A percentile compares a stretch with the other conserved stretches of the same genome.
Conservation (phyloP, 768 basidiomycete species). For the Pholiota molesta region DNA sequence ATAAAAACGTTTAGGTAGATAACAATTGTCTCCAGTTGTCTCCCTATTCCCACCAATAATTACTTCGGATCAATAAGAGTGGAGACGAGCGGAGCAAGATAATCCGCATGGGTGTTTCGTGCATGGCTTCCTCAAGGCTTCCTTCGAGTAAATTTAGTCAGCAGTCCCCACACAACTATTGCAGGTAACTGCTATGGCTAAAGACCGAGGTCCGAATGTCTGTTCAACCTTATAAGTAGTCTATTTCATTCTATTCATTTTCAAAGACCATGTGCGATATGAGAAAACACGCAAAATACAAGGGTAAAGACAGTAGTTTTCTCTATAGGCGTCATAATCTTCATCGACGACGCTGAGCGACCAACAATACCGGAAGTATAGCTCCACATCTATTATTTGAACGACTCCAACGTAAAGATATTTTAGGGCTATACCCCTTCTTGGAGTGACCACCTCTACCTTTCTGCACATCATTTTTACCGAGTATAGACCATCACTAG, state of each 20-base stretch:
- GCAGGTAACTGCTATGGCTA: too few species aligned
- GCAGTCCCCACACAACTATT: too few species aligned
- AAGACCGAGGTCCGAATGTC: too few species aligned
- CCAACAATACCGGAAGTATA: background rate
- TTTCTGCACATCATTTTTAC: background rate
- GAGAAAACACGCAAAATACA: too few species aligned
- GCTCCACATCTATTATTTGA: background rate
- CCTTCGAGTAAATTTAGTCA: background rate
- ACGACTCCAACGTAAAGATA: background rate
- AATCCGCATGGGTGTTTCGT: background rate
- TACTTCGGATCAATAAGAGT: background rate
- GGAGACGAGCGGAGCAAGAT: slow-evolving; percentile 1
- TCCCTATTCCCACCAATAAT: too few species aligned
- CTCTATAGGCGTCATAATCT: too few species aligned
- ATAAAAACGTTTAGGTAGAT: too few species aligned
- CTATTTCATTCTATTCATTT: too few species aligned
- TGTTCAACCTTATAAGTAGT: too few species aligned
- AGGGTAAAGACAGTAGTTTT: too few species aligned
- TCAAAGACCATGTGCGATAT: too few species aligned
- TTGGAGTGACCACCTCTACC: background rate
- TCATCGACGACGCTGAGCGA: background rate
- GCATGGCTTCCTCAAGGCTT: background rate
- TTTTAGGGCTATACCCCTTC: background rate
- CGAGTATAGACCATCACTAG: background rate
- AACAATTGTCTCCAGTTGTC: too few species aligned